Evolutionary conservation across 2,329 filamentous ascomycete species (phyloP).

Genomic region (Trichoderma sp.): DNA sequence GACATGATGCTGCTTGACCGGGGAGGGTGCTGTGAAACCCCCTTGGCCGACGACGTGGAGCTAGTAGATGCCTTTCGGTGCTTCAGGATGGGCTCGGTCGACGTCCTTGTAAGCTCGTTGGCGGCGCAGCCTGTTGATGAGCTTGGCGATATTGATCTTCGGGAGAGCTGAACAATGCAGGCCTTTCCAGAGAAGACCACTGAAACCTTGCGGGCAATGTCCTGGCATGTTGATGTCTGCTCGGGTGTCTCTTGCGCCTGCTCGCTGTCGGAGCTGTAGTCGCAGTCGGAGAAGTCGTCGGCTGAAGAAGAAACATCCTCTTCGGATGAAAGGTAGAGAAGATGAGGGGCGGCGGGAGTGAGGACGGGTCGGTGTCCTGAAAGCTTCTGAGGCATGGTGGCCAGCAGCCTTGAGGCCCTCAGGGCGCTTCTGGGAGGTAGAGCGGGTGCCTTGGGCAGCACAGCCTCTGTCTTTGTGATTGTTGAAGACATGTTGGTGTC

Average conservation of each 20-base stretch:
- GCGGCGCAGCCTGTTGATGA: conserved; percentile 33
- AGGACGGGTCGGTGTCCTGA: conserved; percentile 33
- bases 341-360: conserved; percentile 49
- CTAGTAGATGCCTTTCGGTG: conserved; percentile 33
- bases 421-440: conserved; percentile 51
- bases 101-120: conserved; percentile 30
- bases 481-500: conserved; percentile 27
- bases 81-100: conserved; percentile 31
- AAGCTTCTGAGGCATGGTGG: conserved; percentile 34
- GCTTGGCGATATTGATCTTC: conserved; percentile 44
- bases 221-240: conserved; percentile 48
- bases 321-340: conserved; percentile 63
- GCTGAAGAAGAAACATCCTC: conserved; percentile 63
- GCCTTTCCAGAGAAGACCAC: conserved; percentile 60
- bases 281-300: conserved; percentile 58
- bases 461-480: background rate
- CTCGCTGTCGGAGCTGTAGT: conserved; percentile 46
- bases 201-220: conserved; percentile 57
- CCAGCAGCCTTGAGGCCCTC: conserved; percentile 44
- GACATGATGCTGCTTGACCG: conserved; percentile 44
- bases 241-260: conserved; percentile 27
- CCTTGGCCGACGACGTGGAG: conserved; percentile 35
- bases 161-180: conserved; percentile 51
- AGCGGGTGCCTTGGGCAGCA: conserved; percentile 37
- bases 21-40: conserved; percentile 36